Evolutionary conservation across 129 eudicot genomes (phyloP), one percentile per base, ranked within the genome.

Genomic region (Flaveria sonorensis): DNA sequence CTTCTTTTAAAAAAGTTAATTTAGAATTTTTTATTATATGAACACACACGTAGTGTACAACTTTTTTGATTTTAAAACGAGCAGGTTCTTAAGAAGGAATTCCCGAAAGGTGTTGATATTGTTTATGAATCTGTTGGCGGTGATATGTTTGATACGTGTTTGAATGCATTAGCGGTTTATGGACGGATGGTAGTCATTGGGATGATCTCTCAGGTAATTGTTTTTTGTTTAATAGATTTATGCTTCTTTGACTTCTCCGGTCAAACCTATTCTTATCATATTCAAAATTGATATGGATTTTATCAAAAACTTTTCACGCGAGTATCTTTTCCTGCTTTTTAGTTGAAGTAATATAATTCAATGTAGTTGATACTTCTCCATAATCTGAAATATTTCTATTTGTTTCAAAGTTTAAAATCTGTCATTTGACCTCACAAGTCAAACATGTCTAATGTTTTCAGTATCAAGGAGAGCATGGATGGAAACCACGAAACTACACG

Each of bases 101-200:
- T 90, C 77, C 90, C 96, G 16, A 90, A 93, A 81, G 98, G 98
- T 15, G 91, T 89, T 81, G 97, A 93, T 87, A 90, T 93, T 45
- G 83, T 93, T 73, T 93, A 93, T 10, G 97, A 90, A 86, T 90
- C 98, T 32, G 98, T 93, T 71, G 98, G 98, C 57, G 98, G 98
- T 80, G 86, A 90, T n/a, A 93, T 93, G 98, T 90, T 93, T 82
- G 89, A 88, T 78, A 55, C 86, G 24, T 90, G 98, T 76, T 77
- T 93, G 81, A 87, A 93, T 63, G 92, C 98, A 0, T 81, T 93
- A 66, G 98, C 97, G 36, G 81, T 85, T 70, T 90, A 90, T 77
- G 98, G 98, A 70, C 87, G 91, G 57, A 85, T 93, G 66, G 89
- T 93, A 42, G 93, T 93, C 79, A 93, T 93, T 60, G 98, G 98